These are phyloP conservation scores for Ceriops decandra DNA, from an alignment of 345 rosid genomes.

Conservation along the genomic window DNA sequence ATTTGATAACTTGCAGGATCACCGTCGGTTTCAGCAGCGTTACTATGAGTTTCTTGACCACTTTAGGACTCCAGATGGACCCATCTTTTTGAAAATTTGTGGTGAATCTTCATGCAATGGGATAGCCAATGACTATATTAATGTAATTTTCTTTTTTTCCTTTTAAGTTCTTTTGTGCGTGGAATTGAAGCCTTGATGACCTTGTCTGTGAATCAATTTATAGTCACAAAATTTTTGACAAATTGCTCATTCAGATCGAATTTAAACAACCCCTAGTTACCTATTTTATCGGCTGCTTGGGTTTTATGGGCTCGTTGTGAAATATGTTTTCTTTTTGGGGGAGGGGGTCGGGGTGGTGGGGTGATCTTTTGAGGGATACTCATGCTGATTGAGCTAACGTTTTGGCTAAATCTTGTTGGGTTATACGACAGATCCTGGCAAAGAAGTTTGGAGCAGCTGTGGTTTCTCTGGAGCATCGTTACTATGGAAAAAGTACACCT, in stretches of 20 bases:
- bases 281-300: neutral
- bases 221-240: too few species aligned
- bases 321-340: too few species aligned
- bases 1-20: constrained; percentile 46
- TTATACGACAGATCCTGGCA: constrained; percentile 64
- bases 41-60: constrained; percentile 75
- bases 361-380: neutral
- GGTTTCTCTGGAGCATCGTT: constrained; percentile 94
- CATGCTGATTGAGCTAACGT: neutral
- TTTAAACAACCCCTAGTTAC: neutral
- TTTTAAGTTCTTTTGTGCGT: neutral
- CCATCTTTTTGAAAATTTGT: constrained; percentile 70
- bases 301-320: neutral
- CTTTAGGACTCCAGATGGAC: constrained; percentile 68
- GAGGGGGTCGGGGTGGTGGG: neutral
- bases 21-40: constrained; percentile 59
- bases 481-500: constrained; percentile 88
- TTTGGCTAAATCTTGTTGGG: neutral
- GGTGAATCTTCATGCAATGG: constrained; percentile 84
- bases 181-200: neutral
- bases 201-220: too few species aligned
- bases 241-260: too few species aligned
- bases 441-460: constrained; percentile 97
- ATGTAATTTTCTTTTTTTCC: constrained; percentile 34
- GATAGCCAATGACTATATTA: constrained; percentile 66